Evolutionary conservation across 495 filamentous ascomycete species (phyloP), one percentile per base, ranked within the genome.

Genomic region (Patellaria atrata): DNA sequence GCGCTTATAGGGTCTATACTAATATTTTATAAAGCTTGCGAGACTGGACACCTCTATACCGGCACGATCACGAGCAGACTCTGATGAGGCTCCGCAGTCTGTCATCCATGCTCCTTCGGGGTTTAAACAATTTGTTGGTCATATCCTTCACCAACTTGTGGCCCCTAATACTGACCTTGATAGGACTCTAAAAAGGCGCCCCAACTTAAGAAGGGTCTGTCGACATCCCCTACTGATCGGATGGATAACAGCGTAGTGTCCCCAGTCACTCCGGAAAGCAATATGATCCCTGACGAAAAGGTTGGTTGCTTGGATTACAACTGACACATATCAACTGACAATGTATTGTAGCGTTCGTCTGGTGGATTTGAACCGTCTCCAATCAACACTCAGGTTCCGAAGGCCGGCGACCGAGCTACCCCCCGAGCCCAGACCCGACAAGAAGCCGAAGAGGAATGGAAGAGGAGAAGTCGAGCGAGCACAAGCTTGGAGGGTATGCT

Each of bases 81-180:
- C 86, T 37, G 82, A 87, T 35, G 70, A 75, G 41, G 59, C 63
- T 33, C 70, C 81, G 15, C 65, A 77, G 38, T 92, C 84, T 2
- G 84, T 89, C 30, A 92, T 93, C 47, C 83, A 91, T 60, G 82
- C 79, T 14, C 84, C 84, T 3, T 58, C 77, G 44, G 79, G 76
- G 24, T 92, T 85, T 57, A 65, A 70, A 31, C 66, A 68, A 35
- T 86, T 86, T 68, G 80, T 87, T 48, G 60, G 76, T 58, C 27
- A 19, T 18, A 5, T 25, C 26, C 34, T 57, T 63, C 13, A 48
- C 44, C 33, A 22, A 39, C 22, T 28, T 15, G 4, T 9, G 10
- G 8, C 23, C 11, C 23, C 13, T 41, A 37, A 20, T 18, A 11
- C 21, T 25, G 21, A 43, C 22, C n/a, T 12, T 12, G 44, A 35